Base-by-base conservation (phyloP, 2,329 filamentous ascomycete genomes). In the Colletotrichum tabaci region DNA sequence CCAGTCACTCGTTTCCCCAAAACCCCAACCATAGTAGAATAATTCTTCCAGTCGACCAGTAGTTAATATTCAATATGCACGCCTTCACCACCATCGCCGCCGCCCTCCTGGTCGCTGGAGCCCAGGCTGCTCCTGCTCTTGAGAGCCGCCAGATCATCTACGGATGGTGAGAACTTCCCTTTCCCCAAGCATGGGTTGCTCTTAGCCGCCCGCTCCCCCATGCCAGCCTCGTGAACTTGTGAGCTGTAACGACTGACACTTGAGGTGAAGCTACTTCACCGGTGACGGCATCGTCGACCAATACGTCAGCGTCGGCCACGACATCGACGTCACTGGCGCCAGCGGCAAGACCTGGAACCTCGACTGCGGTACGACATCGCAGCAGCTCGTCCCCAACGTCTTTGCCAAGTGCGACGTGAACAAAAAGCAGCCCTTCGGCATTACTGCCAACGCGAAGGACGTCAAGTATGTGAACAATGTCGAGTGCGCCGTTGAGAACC, bases 391-490 rank as follows among this genome's bases (percentile, higher is more conserved):
- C 46, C 30, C 30, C 3, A 47, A 23, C 38, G 80, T 71, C 6
- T 71, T 55, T 13, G 68, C 65, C 46, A 68, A 63, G 40, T 71
- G 68, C 58, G 55, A 38, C 2, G 68, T 71, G 42, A 23, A 71
- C 15, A 30, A 16, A 4, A 60, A 60, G 46, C 15, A 40, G 52
- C 68, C 58, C 21, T 21, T 18, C 16, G 46, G 38, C 1, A 68
- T 71, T 21, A 68, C 64, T 44, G 65, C 61, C 21, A 30, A 44
- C 21, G 38, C 9, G 10, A 7, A 5, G 3, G 64, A 67, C 26
- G 40, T 18, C 16, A 30, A 55, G 68, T 71, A 49, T 50, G 68
- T 62, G 7, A 38, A 21, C 12, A 18, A 16, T 16, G 6, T n/a
- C 9, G 18, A n/a, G 5, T 6, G 35, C 4, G n/a, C 13, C 5